Evolutionary conservation across 495 filamentous ascomycete species (phyloP).

Genomic region (Podospora australis): DNA sequence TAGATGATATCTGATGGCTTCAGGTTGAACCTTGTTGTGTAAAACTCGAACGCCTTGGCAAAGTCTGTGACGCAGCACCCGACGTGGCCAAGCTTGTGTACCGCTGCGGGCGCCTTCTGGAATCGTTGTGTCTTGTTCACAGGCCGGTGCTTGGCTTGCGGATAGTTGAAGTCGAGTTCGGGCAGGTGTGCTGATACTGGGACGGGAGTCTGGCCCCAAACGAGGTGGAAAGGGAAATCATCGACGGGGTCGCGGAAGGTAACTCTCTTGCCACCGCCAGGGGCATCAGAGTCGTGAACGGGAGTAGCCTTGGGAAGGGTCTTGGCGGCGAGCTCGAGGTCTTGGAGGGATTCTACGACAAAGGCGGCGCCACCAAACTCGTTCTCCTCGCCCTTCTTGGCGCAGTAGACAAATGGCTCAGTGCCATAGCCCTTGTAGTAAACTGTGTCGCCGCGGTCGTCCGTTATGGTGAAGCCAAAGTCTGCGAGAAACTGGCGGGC

Average conservation of each 20-base stretch:
- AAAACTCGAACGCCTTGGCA: slow-evolving; percentile 48
- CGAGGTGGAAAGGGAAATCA: slow-evolving; percentile 47
- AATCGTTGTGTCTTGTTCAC: slow-evolving; percentile 38
- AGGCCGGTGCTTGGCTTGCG: slow-evolving; percentile 33
- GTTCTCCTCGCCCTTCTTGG: slow-evolving; percentile 36
- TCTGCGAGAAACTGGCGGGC: slow-evolving; percentile 41
- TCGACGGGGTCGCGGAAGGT: slow-evolving; percentile 48
- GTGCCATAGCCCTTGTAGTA: slow-evolving; percentile 50
- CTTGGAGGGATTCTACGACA: slow-evolving; percentile 44
- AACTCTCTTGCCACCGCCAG: slow-evolving; percentile 49
- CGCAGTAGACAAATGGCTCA: slow-evolving; percentile 49
- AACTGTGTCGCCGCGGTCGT: slow-evolving; percentile 34
- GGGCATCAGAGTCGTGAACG: slow-evolving; percentile 42
- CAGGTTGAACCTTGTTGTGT: slow-evolving; percentile 58
- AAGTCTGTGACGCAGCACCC: slow-evolving; percentile 54
- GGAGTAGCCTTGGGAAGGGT: slow-evolving; percentile 35
- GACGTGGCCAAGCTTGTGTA: slow-evolving; percentile 67
- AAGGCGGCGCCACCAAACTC: slow-evolving; percentile 46
- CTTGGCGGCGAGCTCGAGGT: slow-evolving; percentile 39
- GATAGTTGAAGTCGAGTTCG: slow-evolving; percentile 35
- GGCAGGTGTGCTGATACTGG: slow-evolving; percentile 27
- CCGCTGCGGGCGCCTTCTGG: slow-evolving; percentile 51
- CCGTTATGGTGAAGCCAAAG: slow-evolving; percentile 45
- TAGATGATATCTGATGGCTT: slow-evolving; percentile 45
- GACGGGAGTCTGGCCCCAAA: slow-evolving; percentile 41